Conservation (phyloP, 306 rosid genomes). For the Argentina anserina region DNA sequence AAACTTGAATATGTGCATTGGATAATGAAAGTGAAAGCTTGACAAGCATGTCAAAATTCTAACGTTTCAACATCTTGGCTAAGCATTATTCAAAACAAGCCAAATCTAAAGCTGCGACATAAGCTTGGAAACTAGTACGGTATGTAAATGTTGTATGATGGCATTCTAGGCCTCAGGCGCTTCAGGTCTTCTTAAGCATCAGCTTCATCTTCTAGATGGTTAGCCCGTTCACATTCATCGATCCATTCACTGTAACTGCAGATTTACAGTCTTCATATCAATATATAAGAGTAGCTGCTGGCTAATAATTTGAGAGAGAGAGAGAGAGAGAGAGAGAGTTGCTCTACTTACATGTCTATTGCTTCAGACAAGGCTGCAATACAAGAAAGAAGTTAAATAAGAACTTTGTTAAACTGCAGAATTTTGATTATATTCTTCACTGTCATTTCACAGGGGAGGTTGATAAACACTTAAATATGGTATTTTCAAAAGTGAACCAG, state of each 20-base stretch:
- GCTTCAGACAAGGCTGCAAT: conserved; percentile 64
- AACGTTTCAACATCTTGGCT: neutral
- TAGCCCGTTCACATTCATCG: conserved; percentile 81
- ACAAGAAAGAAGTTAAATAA: neutral
- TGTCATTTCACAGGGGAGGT: neutral
- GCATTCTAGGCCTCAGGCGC: conserved; percentile 3
- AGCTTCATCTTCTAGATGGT: conserved; percentile 58
- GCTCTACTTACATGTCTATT: conserved; percentile 59
- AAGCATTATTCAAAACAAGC: neutral
- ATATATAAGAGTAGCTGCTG: conserved; percentile 23
- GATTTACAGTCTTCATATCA: neutral
- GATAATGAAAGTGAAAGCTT: neutral
- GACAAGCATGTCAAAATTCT: neutral
- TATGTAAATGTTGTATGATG: neutral
- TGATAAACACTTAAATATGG: neutral
- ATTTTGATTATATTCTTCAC: neutral
- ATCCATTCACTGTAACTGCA: conserved; percentile 83
- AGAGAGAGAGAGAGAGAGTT: neutral
- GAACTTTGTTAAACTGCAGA: neutral
- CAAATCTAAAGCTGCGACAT: neutral
- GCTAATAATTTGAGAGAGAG: no score
- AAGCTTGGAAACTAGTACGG: neutral
- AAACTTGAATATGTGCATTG: neutral
- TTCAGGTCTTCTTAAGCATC: conserved; percentile 37
- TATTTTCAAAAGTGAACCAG: neutral